A percentile compares a stretch with the other conserved stretches of the same genome.
These are phyloP conservation scores for Aspergillus sp. DNA, from an alignment of 2,329 filamentous ascomycete genomes.

Conservation along the genomic window DNA sequence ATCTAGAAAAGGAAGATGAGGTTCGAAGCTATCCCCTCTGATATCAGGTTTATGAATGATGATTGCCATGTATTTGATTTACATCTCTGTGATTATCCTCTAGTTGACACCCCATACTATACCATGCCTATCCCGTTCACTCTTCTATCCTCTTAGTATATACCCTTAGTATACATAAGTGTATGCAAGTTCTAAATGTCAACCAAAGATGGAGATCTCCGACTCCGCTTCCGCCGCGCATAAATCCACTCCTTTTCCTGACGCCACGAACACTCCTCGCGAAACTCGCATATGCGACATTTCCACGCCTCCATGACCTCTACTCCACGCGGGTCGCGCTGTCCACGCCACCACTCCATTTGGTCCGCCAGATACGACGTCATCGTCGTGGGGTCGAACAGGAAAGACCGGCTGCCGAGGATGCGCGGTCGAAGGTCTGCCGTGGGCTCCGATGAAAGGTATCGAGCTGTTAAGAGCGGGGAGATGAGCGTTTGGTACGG, in stretches of 20 bases:
- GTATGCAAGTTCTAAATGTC: conserved; percentile 1
- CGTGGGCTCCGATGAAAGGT: conserved; percentile 37
- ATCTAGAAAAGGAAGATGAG: conserved; percentile 61
- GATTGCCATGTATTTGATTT: background rate
- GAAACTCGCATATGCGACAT: conserved; percentile 81
- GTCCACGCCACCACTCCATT: conserved; percentile 86
- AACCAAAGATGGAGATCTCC: conserved; percentile 12
- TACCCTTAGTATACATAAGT: background rate
- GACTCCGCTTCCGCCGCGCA: conserved; percentile 32
- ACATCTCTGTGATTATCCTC: too few species aligned
- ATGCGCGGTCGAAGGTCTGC: conserved; percentile 23
- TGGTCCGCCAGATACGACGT: conserved; percentile 66
- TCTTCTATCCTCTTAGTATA: background rate
- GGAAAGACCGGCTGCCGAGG: conserved; percentile 60
- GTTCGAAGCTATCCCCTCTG: conserved; percentile 61
- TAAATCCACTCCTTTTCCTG: conserved; percentile 63
- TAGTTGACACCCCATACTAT: background rate
- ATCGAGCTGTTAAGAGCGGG: conserved; percentile 45
- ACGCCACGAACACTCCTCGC: conserved; percentile 75
- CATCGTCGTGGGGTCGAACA: conserved; percentile 64
- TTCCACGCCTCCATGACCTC: conserved; percentile 84
- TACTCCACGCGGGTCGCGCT: conserved; percentile 71
- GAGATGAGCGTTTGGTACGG: conserved; percentile 42
- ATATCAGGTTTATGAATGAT: conserved; percentile 4
- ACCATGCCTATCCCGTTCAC: background rate